phyloP scores from a whole-genome alignment of 192 early-diverging fungal species.

The Umbelopsis sp. region DNA sequence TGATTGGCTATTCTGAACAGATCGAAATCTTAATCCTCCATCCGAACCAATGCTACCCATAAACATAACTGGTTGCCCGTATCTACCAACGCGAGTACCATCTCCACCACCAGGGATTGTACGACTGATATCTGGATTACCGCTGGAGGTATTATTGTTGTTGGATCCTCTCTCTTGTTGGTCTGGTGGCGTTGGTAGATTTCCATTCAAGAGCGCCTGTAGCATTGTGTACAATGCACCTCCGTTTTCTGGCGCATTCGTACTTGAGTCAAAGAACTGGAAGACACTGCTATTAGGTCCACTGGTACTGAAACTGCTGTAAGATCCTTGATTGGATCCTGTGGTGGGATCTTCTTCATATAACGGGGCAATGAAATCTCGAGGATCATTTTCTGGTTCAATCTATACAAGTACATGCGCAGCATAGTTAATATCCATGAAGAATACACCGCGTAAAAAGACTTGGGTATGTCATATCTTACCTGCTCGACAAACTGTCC shows the following conservation, averaged over 20 bases:
- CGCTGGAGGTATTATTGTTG: background rate
- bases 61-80: conserved; percentile 7
- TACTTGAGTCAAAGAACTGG: background rate
- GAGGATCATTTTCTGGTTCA: conserved; percentile 46
- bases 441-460: background rate
- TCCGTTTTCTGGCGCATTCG: background rate
- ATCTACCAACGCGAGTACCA: background rate
- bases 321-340: background rate
- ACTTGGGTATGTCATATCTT: conserved; percentile 1
- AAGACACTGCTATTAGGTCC: background rate
- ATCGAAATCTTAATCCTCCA: conserved; percentile 6
- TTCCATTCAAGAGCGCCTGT: conserved; percentile 9
- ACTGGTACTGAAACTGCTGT: background rate
- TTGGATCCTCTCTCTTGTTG: background rate
- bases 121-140: background rate
- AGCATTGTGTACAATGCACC: conserved; percentile 13
- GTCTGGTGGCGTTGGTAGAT: background rate
- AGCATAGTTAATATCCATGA: background rate
- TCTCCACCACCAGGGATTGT: background rate
- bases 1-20: background rate
- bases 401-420: conserved; percentile 32
- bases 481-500: conserved; percentile 87
- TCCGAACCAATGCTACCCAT: conserved; percentile 5
- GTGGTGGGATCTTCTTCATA: conserved; percentile 16
- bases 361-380: conserved; percentile 31